phyloP scores from a whole-genome alignment of 805 yeast genomes.

The Sungouiozyma intestinalis region DNA sequence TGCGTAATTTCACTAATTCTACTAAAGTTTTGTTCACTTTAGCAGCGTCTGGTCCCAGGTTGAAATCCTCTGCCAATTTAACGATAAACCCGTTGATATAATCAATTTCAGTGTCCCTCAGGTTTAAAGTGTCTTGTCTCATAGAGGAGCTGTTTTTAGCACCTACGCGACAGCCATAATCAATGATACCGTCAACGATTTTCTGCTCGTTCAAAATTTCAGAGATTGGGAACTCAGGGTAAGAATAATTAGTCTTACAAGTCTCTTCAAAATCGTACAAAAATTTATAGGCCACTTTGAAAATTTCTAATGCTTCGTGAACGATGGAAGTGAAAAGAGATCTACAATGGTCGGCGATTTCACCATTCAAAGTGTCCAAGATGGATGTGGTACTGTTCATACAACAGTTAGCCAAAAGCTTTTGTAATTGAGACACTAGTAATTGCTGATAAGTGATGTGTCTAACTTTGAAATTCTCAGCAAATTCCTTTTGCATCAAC shows the following conservation, averaged over 20 bases:
- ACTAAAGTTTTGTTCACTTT: slow-evolving; percentile 28
- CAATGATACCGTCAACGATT: slow-evolving; percentile 30
- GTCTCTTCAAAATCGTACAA: slow-evolving; percentile 21
- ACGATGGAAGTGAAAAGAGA: slow-evolving; percentile 27
- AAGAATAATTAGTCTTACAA: slow-evolving; percentile 11
- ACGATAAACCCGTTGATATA: slow-evolving; percentile 77
- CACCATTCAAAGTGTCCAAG: slow-evolving; percentile 70
- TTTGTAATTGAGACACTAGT: slow-evolving; percentile 56
- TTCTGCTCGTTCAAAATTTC: slow-evolving; percentile 25
- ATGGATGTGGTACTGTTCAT: slow-evolving; percentile 78
- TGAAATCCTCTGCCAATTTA: slow-evolving; percentile 38
- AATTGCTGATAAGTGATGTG: slow-evolving; percentile 37
- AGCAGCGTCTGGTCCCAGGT: slow-evolving; percentile 18
- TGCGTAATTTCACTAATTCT: slow-evolving; percentile 29
- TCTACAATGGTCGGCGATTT: slow-evolving; percentile 43
- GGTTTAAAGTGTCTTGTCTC: slow-evolving; percentile 43
- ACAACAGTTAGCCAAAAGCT: slow-evolving; percentile 70
- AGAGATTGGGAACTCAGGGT: slow-evolving; percentile 23
- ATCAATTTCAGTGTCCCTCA: slow-evolving; percentile 64
- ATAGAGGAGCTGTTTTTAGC: slow-evolving; percentile 44
- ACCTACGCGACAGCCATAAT: slow-evolving; percentile 37
- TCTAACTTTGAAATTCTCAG: slow-evolving; percentile 21
- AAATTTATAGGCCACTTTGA: slow-evolving; percentile 20
- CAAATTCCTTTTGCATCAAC: slow-evolving; percentile 17
- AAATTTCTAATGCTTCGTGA: slow-evolving; percentile 26